Evolutionary conservation across 2,329 filamentous ascomycete species (phyloP).

Genomic region (Cercospora berteroae): DNA sequence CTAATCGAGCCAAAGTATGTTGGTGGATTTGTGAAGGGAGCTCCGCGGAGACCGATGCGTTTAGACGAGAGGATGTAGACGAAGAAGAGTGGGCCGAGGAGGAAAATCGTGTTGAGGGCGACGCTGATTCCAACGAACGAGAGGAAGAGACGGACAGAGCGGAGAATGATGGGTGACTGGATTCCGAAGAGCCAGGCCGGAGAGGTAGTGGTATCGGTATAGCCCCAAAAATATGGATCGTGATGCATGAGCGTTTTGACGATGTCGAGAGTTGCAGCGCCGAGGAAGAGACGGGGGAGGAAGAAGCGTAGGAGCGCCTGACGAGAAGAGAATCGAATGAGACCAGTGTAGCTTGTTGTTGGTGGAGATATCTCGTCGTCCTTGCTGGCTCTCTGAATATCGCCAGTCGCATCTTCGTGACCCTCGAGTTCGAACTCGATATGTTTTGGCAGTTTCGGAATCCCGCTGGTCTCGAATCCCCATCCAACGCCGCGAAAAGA

Average conservation of each 20-base stretch:
- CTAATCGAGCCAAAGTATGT: constrained; percentile 55
- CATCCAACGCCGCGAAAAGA: constrained; percentile 61
- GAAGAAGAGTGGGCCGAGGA: constrained; percentile 61
- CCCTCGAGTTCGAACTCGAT: constrained; percentile 41
- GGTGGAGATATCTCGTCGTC: constrained; percentile 1
- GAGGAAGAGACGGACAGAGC: constrained; percentile 57
- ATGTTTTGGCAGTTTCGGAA: constrained; percentile 44
- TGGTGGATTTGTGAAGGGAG: constrained; percentile 59
- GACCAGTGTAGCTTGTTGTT: constrained; percentile 36
- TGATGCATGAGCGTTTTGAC: constrained; percentile 66
- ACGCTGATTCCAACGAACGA: constrained; percentile 57
- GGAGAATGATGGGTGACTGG: constrained; percentile 48
- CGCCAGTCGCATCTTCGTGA: constrained; percentile 25
- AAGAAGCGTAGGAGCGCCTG: constrained; percentile 38
- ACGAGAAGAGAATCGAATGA: constrained; percentile 39
- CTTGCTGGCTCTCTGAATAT: constrained; percentile 6
- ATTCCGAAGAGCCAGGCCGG: constrained; percentile 48
- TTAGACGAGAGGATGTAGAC: constrained; percentile 57
- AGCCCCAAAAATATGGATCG: constrained; percentile 72
- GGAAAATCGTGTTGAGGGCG: constrained; percentile 62
- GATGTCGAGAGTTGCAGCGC: constrained; percentile 68
- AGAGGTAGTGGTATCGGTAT: constrained; percentile 35
- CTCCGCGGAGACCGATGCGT: constrained; percentile 59
- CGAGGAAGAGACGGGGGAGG: constrained; percentile 47
- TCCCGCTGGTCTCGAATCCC: constrained; percentile 55